Evolutionary conservation across 148 eudicot genomes (phyloP), one percentile per base, ranked within the genome.

Genomic region (Diospyros lotus): DNA sequence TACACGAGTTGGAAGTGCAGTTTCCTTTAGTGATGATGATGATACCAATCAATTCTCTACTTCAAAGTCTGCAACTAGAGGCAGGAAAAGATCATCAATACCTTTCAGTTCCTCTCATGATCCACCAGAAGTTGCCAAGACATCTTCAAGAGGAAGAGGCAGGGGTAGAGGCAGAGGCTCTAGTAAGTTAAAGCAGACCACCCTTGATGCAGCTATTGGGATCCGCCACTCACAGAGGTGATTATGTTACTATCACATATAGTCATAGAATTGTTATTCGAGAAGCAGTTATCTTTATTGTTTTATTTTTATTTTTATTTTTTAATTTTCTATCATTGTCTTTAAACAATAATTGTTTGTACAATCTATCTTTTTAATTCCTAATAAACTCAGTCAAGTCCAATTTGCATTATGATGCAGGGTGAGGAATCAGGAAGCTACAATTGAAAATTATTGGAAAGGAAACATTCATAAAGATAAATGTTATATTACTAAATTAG

Each of bases 1-100:
- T 74, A 72, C 82, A 74, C 64, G 87, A 77, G 69, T 77, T 80
- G 89, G 84, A 76, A 82, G 64, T 79, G 87, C 91, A 46, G 92
- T 81, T 75, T 86, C 99, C 58, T 92, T 95, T 75, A 95, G 97
- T 79, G 99, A 95, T 76, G 93, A 88, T 76, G 98, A 95, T 56
- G 99, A 92, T 54, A 70, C 82, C 38, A 72, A 91, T 74, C 84
- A 75, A 58, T 61, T 87, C 44, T 68, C 86, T 15, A 84, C 78
- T 58, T 73, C 77, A 58, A 90, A 86, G 76, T 10, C 91, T 68
- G 63, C 84, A 28, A 69, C 65, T 79, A 84, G 86, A 80, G 89
- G 92, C 58, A 84, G 76, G 78, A 90, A 86, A 86, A 83, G 79
- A 7, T 55, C 90, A 67, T 76, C 89, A 15, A 55, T 74, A 64